A percentile compares a stretch with the other conserved stretches of the same genome.
Evolutionary conservation across 192 early-diverging fungal genomes (phyloP).

Genomic region (Podila verticillata): DNA sequence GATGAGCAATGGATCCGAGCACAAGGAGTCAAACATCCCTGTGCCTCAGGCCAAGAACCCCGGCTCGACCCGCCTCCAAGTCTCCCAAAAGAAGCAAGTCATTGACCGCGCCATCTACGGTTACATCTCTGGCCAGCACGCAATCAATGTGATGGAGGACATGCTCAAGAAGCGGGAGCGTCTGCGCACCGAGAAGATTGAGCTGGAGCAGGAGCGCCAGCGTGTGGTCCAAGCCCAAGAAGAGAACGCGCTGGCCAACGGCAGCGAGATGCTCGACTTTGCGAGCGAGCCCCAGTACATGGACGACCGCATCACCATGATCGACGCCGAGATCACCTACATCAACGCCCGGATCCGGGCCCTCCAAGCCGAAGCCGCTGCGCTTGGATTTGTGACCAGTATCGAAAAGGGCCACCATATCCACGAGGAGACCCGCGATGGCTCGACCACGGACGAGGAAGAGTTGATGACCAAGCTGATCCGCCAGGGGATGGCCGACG

Average conservation of each 20-base stretch:
- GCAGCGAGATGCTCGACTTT: constrained; percentile 42
- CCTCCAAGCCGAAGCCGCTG: constrained; percentile 61
- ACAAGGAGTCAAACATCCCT: constrained; percentile 9
- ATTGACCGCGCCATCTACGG: constrained; percentile 64
- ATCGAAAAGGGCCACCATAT: constrained; percentile 20
- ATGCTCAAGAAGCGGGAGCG: constrained; percentile 59
- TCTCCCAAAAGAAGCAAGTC: constrained; percentile 62
- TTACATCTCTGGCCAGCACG: constrained; percentile 62
- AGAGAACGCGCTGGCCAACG: constrained; percentile 34
- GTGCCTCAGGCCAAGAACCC: constrained; percentile 14
- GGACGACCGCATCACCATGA: constrained; percentile 65
- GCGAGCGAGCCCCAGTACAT: constrained; percentile 55
- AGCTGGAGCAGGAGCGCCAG: constrained; percentile 60
- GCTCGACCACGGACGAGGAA: constrained; percentile 35
- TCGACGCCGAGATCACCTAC: constrained; percentile 68
- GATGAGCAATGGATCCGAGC: constrained; percentile 31
- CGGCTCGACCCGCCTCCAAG: constrained; percentile 31
- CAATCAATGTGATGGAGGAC: constrained; percentile 63
- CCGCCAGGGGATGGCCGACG: constrained; percentile 41
- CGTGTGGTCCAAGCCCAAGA: constrained; percentile 53
- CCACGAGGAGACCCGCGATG: constrained; percentile 11
- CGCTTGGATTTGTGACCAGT: constrained; percentile 32
- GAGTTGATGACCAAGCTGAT: constrained; percentile 45
- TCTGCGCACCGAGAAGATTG: constrained; percentile 58
- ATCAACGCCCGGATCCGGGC: constrained; percentile 62